Evolutionary conservation across 768 basidiomycete genomes (phyloP), one percentile per base, ranked within the genome.

Genomic region (Kwoniella sp.): DNA sequence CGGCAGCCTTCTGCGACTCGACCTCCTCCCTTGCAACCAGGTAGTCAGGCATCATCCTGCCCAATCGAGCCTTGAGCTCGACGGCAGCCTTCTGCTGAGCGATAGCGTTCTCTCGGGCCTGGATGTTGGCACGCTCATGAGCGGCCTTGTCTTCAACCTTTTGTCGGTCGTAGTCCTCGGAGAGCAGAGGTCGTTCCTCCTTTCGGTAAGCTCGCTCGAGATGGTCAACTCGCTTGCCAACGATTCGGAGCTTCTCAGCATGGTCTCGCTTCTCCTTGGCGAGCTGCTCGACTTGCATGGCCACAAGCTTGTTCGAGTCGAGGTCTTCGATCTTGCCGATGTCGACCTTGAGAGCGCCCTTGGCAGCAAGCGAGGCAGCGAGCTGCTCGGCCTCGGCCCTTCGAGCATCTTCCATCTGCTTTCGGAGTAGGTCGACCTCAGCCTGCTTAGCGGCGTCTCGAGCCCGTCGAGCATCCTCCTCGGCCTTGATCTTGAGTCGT

Each of bases 191-290:
- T 5, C 88, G 86, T 78, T 98, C 95, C 55, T 93, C 93, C 80
- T 93, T 92, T 71, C 95, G 89, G 82, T 89, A 91, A 0, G 94
- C 93, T 59, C 93, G 92, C 82, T 98, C 95, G 79, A 90, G 79
- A 82, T 99, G 95, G 77, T 98, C 96, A 72, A 97, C 86, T 26
- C 93, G 89, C 82, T 98, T 98, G 38, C 88, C 79, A 50, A 89
- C 85, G 69, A 94, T 86, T 25, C 92, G 88, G 54, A 95, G 85
- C 23, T 90, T 86, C 73, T 93, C 90, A 63, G 85, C 85, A 69
- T 91, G 84, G 71, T 93, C 90, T 73, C 87, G 89, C 85, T 93
- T 95, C 83, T 98, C 94, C 83, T 95, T 96, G 83, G 96, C 96
- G 51, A 97, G 85, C 77, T 97, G 93, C 70, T 92, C 89, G 38